Evolutionary conservation across 1,139 yeast genomes (phyloP), one percentile per base, ranked within the genome.

Genomic region (Debaryomyces sp.): DNA sequence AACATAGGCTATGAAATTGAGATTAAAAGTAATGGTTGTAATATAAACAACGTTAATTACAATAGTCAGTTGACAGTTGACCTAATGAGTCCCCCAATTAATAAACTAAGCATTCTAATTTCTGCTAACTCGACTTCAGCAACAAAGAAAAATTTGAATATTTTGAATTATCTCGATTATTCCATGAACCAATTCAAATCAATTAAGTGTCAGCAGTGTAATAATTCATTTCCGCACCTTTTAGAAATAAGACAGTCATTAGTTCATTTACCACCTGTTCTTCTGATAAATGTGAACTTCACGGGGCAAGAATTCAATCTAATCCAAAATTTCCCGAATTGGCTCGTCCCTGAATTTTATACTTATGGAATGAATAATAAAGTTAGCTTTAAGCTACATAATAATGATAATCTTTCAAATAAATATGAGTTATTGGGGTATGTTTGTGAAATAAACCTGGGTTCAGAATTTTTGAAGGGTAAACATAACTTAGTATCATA

Each of bases 391-490:
- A 75, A 70, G 50, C 67, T 70, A 4, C 63, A 33, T 12, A 36
- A 27, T 6, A 12, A 8, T 30, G 41, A 30, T 5, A 34, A 17
- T 27, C 29, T 12, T 5, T 41, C 70, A 17, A 67, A 62, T 15
- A 71, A 75, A 56, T 87, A 84, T 61, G 87, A 84, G 48, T 65
- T 87, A 33, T 70, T 78, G 45, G 94, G 94, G 0, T 85, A 78
- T 58, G 88, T 87, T 23, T 87, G 89, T 41, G 87, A 85, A 58
- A 78, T 87, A 4, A 77, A 80, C 18, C 87, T 83, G 40, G 81
- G 80, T 32, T 73, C 80, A 3, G 81, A 80, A 15, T 54, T 66
- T 12, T 57, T 71, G 5, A 72, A 72, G 40, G 82, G 82, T 2
- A 77, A 75, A 43, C 87, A 86, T 54, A 74, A 73, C 58, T 66